Evolutionary conservation across 2,329 filamentous ascomycete species (phyloP).

Genomic region (Claviceps humidiphila): DNA sequence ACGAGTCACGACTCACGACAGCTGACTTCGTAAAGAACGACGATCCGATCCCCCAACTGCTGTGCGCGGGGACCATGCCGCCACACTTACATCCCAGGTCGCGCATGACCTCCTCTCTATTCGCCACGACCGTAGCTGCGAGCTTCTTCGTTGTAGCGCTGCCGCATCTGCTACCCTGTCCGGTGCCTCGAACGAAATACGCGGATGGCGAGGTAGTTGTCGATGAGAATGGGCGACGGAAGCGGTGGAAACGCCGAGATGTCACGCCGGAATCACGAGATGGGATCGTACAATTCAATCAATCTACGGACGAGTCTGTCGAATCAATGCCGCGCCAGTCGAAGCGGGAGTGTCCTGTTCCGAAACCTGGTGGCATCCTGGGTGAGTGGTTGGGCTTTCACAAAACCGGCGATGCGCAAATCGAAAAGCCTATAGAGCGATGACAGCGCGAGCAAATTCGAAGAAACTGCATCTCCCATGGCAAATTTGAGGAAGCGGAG

Average conservation of each 20-base stretch:
- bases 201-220: constrained; percentile 51
- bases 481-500: neutral
- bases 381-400: constrained; percentile 64
- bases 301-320: constrained; percentile 23
- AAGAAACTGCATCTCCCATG: neutral
- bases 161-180: constrained; percentile 84
- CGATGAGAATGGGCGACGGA: constrained; percentile 32
- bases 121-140: constrained; percentile 79
- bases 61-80: constrained; percentile 43
- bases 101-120: constrained; percentile 83
- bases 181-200: constrained; percentile 61
- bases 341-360: constrained; percentile 75
- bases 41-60: constrained; percentile 1
- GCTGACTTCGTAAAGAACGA: constrained; percentile 4
- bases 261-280: constrained; percentile 25
- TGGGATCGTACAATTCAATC: constrained; percentile 35
- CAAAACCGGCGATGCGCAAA: constrained; percentile 16
- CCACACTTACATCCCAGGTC: constrained; percentile 89
- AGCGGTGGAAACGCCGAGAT: constrained; percentile 28
- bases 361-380: constrained; percentile 71
- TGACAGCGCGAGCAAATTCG: constrained; percentile 7
- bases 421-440: constrained; percentile 11
- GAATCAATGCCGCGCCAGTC: constrained; percentile 25
- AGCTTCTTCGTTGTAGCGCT: constrained; percentile 87
- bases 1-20: neutral